Conservation (phyloP, 306 rosid species). For the Gastrolobium bilobum region DNA sequence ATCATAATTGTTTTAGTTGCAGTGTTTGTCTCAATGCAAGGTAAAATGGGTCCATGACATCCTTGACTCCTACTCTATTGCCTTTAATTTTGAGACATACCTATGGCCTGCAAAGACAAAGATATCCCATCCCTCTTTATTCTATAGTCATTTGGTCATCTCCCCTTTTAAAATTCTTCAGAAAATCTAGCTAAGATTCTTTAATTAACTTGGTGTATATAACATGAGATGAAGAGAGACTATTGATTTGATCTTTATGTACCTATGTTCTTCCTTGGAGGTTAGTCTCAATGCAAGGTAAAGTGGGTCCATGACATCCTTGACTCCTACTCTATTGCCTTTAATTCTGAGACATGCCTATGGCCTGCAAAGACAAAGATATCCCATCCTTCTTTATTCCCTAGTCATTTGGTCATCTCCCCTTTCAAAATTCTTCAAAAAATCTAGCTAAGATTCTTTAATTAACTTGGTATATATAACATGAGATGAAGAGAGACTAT, state of each 20-base stretch:
- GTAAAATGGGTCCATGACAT: slow-evolving; percentile 72
- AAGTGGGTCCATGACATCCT: slow-evolving; percentile 76
- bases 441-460: not conserved
- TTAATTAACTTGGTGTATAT: not conserved
- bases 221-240: not conserved
- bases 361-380: slow-evolving; percentile 83
- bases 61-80: slow-evolving; percentile 79
- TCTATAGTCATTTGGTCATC: not conserved
- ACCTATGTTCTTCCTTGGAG: not conserved
- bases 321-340: slow-evolving; percentile 69
- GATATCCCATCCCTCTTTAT: slow-evolving; percentile 73
- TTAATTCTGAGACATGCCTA: no score
- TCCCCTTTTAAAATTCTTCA: slow-evolving; percentile 5
- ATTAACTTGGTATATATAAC: not conserved
- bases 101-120: slow-evolving; percentile 75
- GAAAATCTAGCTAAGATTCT: not conserved
- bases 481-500: not conserved
- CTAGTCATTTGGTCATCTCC: not conserved
- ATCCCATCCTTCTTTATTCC: slow-evolving; percentile 64
- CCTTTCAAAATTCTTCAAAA: not conserved
- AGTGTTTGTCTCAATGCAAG: slow-evolving; percentile 72
- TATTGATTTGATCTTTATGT: slow-evolving; percentile 16
- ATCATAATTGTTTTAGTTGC: slow-evolving; percentile 62
- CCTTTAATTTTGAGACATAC: slow-evolving; percentile 70
- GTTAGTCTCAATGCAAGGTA: slow-evolving; percentile 75